A percentile compares a stretch with the other conserved stretches of the same genome.
phyloP scores from a whole-genome alignment of 108 stramenopile genomes.

The Schizochytrium sp. region DNA sequence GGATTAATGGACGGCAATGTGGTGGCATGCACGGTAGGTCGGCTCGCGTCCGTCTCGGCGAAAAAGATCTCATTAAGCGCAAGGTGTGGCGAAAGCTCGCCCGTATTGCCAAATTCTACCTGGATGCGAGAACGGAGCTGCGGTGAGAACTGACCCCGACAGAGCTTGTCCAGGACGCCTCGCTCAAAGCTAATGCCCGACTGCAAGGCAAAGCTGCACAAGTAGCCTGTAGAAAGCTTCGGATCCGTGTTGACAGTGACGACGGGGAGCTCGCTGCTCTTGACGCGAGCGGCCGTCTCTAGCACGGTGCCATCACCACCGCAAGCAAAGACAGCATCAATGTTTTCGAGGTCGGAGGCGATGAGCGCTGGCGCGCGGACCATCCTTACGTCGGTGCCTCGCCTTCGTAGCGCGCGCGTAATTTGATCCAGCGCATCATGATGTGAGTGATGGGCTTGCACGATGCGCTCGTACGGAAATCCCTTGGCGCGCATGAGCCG shows the following conservation, averaged over 20 bases:
- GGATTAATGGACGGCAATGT: not conserved
- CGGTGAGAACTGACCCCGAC: not conserved
- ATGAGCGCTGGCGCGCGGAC: not conserved
- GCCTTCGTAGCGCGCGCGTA: not conserved
- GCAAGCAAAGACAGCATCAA: not conserved
- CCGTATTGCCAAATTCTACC: not conserved
- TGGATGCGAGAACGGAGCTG: not conserved
- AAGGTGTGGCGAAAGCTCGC: not conserved
- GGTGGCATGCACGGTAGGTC: not conserved
- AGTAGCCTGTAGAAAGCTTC: not conserved
- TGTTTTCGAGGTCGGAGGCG: not conserved
- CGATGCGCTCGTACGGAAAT: not conserved
- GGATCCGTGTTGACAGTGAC: not conserved
- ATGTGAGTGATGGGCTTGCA: not conserved
- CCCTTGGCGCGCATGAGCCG: not conserved
- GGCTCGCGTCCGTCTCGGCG: not conserved
- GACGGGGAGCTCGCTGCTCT: not conserved
- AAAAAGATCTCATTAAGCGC: not conserved
- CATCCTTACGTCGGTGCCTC: not conserved
- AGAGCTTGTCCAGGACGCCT: constrained; percentile 1
- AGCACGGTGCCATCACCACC: constrained; percentile 5
- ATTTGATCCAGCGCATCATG: not conserved
- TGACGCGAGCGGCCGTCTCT: not conserved
- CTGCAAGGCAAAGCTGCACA: not conserved
- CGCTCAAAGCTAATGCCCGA: not conserved